Evolutionary conservation across 257 asterid genomes (phyloP), one percentile per base, ranked within the genome.

Genomic region (Nicotiana knightiana): DNA sequence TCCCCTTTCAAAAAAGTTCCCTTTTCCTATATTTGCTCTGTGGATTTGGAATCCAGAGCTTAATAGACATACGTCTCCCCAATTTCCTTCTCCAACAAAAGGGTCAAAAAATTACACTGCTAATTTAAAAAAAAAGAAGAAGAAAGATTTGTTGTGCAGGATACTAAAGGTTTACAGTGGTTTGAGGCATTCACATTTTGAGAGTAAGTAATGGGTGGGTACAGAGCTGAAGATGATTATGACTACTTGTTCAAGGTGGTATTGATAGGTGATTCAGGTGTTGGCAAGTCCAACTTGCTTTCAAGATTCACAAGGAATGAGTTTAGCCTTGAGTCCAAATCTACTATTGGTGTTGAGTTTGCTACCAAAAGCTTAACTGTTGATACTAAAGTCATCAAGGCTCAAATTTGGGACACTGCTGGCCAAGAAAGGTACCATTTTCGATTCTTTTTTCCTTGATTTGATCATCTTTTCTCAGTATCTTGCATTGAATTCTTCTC

Each of bases 341-440:
- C 98, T 33, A 93, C 97, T 35, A 93, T 93, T 70, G 98, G 98
- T 9, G 98, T 93, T 82, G 98, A 93, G 87, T 93, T 93, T 81
- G 98, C 98, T 21, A 93, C 98, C 18, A 82, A 96, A 85, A 92
- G 97, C 88, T 89, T 93, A 88, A 91, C 89, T 77, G 94, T 93
- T 32, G 98, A 93, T 82, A 83, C 86, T 0, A 93, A 93, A 85
- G 96, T 93, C 79, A 89, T 93, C 86, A 93, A 93, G 86, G 98
- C 98, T 86, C 97, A 94, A 92, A 94, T 94, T 89, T 94, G 98
- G 98, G 98, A 92, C 84, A 92, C 98, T 75, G 96, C 97, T 78
- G 97, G 98, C 51, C 98, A 93, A 76, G 98, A 93, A 86, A 92
- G 97, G 80, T 75, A 48, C 33, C 11, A 43, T 71, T 21, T 43